phyloP scores from a whole-genome alignment of 176 grass and related monocot species.

The Lolium multiflorum region DNA sequence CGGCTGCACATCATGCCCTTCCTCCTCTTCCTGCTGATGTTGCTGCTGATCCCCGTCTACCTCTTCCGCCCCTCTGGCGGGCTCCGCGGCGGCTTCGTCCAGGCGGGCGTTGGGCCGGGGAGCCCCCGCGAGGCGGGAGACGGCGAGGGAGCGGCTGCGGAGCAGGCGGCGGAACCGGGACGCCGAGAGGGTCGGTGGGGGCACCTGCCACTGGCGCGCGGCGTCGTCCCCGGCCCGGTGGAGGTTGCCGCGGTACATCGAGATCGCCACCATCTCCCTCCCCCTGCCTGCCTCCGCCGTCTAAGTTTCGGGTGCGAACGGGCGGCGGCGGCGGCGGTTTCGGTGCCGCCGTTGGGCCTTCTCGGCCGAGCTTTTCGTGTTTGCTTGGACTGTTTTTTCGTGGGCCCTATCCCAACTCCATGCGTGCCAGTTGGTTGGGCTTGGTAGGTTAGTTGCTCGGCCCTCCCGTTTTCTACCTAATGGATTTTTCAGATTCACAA shows the following conservation, averaged over 20 bases:
- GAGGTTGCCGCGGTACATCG: slow-evolving; percentile 82
- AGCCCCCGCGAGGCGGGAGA: slow-evolving; percentile 44
- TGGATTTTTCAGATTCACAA: background rate
- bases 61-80: background rate
- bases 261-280: slow-evolving; percentile 65
- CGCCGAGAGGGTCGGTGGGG: slow-evolving; percentile 40
- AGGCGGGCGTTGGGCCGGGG: background rate
- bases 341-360: background rate
- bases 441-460: background rate
- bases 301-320: too few relatives aligned
- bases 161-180: slow-evolving; percentile 62
- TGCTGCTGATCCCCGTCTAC: background rate
- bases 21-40: background rate
- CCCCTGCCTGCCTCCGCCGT: background rate
- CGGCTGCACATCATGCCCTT: background rate
- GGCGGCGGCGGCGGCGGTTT: background rate
- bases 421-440: background rate
- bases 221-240: slow-evolving; percentile 56
- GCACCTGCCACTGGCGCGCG: slow-evolving; percentile 47
- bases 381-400: background rate
- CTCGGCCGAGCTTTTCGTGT: background rate
- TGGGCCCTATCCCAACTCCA: background rate
- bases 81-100: background rate
- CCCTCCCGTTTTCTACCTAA: background rate
- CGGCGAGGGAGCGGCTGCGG: slow-evolving; percentile 54